Conservation (phyloP, 116 monocot species). For the Thalassia testudinum region DNA sequence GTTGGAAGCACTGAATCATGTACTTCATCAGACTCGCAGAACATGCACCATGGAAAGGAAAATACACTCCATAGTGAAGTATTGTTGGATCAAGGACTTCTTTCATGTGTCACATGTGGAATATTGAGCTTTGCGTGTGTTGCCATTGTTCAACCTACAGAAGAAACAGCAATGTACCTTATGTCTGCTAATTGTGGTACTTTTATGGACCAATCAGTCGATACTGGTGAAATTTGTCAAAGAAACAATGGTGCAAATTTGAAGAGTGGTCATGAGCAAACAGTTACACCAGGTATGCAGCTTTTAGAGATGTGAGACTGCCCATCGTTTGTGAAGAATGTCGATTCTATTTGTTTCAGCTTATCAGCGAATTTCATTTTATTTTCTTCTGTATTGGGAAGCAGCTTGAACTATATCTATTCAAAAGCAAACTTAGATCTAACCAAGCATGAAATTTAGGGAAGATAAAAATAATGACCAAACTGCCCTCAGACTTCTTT, state of each 20-base stretch:
- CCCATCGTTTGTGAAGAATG: too few species aligned
- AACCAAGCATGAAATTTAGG: too few species aligned
- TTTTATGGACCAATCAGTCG: conserved; percentile 22
- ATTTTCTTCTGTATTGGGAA: too few species aligned
- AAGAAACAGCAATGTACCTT: conserved; percentile 45
- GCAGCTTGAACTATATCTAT: too few species aligned
- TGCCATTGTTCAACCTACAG: conserved; percentile 72
- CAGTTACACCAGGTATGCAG: too few species aligned
- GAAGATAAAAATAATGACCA: too few species aligned
- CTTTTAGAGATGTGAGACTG: too few species aligned
- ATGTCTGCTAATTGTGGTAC: conserved; percentile 53
- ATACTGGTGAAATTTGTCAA: conserved; percentile 13
- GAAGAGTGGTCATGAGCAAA: not conserved
- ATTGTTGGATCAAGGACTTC: conserved; percentile 66
- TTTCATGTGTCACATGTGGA: conserved; percentile 97
- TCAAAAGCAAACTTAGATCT: too few species aligned
- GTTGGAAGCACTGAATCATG: conserved; percentile 11
- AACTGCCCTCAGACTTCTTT: too few species aligned
- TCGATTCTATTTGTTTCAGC: too few species aligned
- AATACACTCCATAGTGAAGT: conserved; percentile 23
- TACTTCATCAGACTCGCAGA: conserved; percentile 19
- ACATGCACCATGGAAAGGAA: conserved; percentile 31
- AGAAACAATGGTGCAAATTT: conserved; percentile 5
- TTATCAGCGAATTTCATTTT: too few species aligned
- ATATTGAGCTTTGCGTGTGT: conserved; percentile 94